Percentiles rank a stretch among this genome's conserved stretches.
Conservation (phyloP, 306 rosid species). For the Castanospermum australe region DNA sequence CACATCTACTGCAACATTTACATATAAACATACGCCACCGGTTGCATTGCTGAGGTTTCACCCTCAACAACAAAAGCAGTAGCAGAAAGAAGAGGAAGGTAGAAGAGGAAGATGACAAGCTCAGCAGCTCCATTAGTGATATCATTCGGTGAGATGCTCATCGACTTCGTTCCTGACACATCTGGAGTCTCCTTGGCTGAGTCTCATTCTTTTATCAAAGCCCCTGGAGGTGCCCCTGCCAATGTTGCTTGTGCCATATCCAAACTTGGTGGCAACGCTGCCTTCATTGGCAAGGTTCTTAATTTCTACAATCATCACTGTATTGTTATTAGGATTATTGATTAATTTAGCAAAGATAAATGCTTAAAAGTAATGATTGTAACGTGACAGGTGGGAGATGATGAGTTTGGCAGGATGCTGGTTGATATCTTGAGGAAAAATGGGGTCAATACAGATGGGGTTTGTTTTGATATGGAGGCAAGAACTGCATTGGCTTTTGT, state of each 20-base stretch:
- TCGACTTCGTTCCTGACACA: conserved; percentile 64
- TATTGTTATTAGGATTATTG: neutral
- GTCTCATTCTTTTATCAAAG: conserved; percentile 56
- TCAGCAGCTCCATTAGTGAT: conserved; percentile 40
- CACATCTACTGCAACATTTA: neutral
- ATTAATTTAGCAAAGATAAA: neutral
- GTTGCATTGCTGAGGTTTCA: conserved; percentile 1
- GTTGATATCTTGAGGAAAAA: conserved; percentile 52
- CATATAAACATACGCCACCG: neutral
- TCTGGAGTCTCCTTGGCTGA: conserved; percentile 69
- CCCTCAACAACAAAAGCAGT: neutral
- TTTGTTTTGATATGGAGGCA: conserved; percentile 52
- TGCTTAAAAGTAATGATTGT: neutral
- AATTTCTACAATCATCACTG: neutral
- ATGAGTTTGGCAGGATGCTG: conserved; percentile 71
- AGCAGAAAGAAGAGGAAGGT: neutral
- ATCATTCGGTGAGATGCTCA: conserved; percentile 72
- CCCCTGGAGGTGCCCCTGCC: conserved; percentile 83
- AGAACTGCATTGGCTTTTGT: conserved; percentile 77
- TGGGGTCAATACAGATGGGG: conserved; percentile 51
- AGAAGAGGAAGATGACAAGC: conserved; percentile 30
- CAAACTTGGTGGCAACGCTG: conserved; percentile 64
- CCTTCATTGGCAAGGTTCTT: conserved; percentile 64
- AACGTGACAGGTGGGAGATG: conserved; percentile 56
- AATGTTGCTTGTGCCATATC: conserved; percentile 72